These are phyloP conservation scores for Rhododendron griersonianum DNA, from an alignment of 148 eudicot genomes.

Conservation along the genomic window DNA sequence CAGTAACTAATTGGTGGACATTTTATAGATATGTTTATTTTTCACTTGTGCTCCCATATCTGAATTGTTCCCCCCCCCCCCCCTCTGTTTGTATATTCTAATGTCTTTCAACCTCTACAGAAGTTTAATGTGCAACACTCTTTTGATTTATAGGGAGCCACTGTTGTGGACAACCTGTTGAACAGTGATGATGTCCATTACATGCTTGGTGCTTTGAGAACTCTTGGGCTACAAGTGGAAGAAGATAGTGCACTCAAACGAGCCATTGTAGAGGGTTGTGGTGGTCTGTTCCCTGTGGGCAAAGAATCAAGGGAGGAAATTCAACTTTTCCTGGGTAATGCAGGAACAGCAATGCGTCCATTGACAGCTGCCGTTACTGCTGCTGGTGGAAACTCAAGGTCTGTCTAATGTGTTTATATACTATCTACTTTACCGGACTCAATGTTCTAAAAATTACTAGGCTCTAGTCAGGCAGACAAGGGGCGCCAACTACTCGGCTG, in stretches of 20 bases:
- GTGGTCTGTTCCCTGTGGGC: slow-evolving; percentile 82
- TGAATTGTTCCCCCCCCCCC: neutral
- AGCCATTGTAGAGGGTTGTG: slow-evolving; percentile 85
- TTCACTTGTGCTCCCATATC: neutral
- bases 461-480: no score
- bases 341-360: slow-evolving; percentile 99
- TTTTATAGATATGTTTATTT: neutral
- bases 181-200: slow-evolving; percentile 90
- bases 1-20: neutral
- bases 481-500: no score
- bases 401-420: slow-evolving; percentile 13
- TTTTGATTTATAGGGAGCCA: slow-evolving; percentile 60
- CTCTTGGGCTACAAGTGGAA: slow-evolving; percentile 84
- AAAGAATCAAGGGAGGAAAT: slow-evolving; percentile 60
- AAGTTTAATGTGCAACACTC: neutral
- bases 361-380: slow-evolving; percentile 96
- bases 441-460: no score
- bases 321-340: slow-evolving; percentile 93
- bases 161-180: slow-evolving; percentile 86
- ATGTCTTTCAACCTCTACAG: neutral
- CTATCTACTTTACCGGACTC: neutral
- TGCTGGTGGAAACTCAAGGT: slow-evolving; percentile 94
- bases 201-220: slow-evolving; percentile 95
- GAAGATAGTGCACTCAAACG: slow-evolving; percentile 55
- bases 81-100: neutral